Conservation (phyloP, 2,329 filamentous ascomycete species). For the Coleophoma crateriformis region DNA sequence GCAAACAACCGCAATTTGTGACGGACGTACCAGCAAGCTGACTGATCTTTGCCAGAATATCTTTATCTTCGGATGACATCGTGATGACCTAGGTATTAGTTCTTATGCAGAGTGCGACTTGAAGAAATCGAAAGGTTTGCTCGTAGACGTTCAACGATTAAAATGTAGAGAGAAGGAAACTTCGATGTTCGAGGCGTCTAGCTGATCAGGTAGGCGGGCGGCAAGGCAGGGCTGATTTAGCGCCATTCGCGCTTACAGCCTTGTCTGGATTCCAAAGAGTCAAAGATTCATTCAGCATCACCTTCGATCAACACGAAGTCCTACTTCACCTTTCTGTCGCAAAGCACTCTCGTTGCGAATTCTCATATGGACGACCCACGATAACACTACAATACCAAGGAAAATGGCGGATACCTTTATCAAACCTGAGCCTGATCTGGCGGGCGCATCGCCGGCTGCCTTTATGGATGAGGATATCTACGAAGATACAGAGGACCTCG, state of each 20-base stretch:
- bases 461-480: constrained; percentile 63
- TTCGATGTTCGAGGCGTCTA: too few relatives aligned
- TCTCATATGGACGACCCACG: constrained; percentile 10
- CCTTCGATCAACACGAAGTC: background rate
- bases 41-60: constrained; percentile 48
- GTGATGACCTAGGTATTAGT: too few relatives aligned
- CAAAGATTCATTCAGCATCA: background rate
- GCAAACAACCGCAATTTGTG: constrained; percentile 41
- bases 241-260: too few relatives aligned
- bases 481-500: constrained; percentile 60
- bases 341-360: constrained; percentile 12
- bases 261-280: too few relatives aligned
- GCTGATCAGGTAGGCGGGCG: too few relatives aligned
- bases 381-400: constrained; percentile 7
- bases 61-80: constrained; percentile 48
- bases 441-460: constrained; percentile 34
- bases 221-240: too few relatives aligned
- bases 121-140: too few relatives aligned
- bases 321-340: background rate
- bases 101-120: too few relatives aligned
- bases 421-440: constrained; percentile 44
- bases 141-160: too few relatives aligned
- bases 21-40: constrained; percentile 45
- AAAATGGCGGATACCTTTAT: constrained; percentile 30
- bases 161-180: too few relatives aligned